phyloP scores from a whole-genome alignment of 495 filamentous ascomycete species.

The Penicillium cataractarum region DNA sequence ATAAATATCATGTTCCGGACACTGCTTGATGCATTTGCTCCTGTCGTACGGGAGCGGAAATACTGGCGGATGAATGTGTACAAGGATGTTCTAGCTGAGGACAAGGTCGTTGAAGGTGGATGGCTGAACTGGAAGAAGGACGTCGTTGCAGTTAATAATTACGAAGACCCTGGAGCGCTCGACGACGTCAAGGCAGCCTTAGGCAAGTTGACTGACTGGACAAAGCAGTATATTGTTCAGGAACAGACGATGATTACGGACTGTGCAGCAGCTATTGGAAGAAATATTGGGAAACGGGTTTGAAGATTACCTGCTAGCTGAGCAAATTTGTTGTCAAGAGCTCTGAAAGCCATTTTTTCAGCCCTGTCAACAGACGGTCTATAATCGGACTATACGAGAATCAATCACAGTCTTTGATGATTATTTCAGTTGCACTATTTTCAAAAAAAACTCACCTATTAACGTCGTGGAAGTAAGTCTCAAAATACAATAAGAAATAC shows the following conservation, averaged over 20 bases:
- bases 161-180: slow-evolving; percentile 11
- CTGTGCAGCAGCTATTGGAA: slow-evolving; percentile 5
- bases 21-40: slow-evolving; percentile 16
- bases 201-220: slow-evolving; percentile 15
- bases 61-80: slow-evolving; percentile 20
- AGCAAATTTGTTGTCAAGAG: too few species aligned
- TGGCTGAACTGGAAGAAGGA: slow-evolving; percentile 1
- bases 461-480: too few species aligned
- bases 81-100: slow-evolving; percentile 10
- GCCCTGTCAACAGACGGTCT: too few species aligned
- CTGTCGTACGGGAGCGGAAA: slow-evolving; percentile 1
- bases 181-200: slow-evolving; percentile 8
- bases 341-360: too few species aligned
- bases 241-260: neutral
- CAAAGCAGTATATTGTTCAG: slow-evolving; percentile 7
- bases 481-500: too few species aligned
- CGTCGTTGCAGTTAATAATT: slow-evolving; percentile 1
- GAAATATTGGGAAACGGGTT: neutral
- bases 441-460: too few species aligned
- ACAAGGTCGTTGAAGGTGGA: slow-evolving; percentile 2
- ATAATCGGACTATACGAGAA: too few species aligned
- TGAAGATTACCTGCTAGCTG: too few species aligned
- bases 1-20: slow-evolving; percentile 17
- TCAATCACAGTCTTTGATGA: too few species aligned
- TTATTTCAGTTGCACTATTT: too few species aligned